Evolutionary conservation across 139 green algal genomes (phyloP).

Genomic region (Parachlorella kessleri): DNA sequence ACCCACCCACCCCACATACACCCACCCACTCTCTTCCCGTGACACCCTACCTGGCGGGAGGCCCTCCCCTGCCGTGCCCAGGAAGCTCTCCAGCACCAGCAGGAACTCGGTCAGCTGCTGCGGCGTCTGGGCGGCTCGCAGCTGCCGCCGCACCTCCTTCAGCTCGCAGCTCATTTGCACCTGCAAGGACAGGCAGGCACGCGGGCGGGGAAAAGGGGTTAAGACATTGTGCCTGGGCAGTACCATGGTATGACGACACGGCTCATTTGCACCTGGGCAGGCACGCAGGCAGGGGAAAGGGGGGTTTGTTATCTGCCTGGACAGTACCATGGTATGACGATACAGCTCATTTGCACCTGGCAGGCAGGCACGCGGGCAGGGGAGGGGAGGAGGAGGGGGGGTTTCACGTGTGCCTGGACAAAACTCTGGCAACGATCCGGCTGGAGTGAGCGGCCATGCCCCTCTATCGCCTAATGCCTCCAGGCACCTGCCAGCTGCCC

Average conservation of each 20-base stretch:
- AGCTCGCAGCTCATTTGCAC: neutral
- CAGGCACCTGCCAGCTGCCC: too few species aligned
- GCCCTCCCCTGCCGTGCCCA: constrained; percentile 27
- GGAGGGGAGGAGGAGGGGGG: neutral
- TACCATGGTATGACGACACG: neutral
- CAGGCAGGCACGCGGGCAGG: neutral
- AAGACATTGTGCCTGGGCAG: too few species aligned
- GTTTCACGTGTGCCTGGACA: too few species aligned
- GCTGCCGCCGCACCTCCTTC: constrained; percentile 9
- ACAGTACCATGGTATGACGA: too few species aligned
- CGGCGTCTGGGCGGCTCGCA: constrained; percentile 1
- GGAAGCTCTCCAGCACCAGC: constrained; percentile 32
- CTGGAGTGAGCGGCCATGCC: too few species aligned
- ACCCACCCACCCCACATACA: neutral
- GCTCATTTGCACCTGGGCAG: constrained; percentile 7
- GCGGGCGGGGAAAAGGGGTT: too few species aligned
- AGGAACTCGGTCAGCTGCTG: constrained; percentile 26
- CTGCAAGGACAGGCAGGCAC: neutral
- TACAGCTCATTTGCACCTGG: too few species aligned
- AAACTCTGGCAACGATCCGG: too few species aligned
- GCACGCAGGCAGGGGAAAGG: too few species aligned
- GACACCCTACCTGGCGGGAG: constrained; percentile 30
- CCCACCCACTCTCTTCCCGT: neutral
- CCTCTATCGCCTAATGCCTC: too few species aligned
- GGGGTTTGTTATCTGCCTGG: too few species aligned